These are phyloP conservation scores for Neckera pumila DNA, from an alignment of 225 moss, liverwort and hornwort species.

Conservation along the genomic window DNA sequence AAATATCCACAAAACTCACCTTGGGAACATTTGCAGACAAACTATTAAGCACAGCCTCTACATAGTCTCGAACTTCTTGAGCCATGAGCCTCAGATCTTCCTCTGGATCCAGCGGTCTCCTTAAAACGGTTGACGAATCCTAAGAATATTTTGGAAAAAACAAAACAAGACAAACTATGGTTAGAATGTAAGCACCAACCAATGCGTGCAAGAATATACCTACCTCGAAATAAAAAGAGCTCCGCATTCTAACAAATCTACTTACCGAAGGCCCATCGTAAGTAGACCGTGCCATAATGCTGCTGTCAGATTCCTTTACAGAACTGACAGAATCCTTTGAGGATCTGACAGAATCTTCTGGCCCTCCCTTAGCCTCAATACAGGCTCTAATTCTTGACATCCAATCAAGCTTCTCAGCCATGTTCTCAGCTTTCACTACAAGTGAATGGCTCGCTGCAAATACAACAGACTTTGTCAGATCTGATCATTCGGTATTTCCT, in stretches of 20 bases:
- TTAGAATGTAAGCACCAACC: neutral
- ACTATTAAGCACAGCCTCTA: conserved; percentile 62
- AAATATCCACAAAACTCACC: conserved; percentile 12
- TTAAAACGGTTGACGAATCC: conserved; percentile 31
- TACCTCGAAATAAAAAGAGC: neutral
- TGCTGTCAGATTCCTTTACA: conserved; percentile 50
- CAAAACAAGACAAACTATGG: neutral
- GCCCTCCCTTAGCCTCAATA: conserved; percentile 48
- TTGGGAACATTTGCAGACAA: conserved; percentile 62
- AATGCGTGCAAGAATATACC: neutral
- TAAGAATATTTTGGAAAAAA: neutral
- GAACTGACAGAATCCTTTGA: conserved; percentile 21
- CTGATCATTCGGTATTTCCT: neutral
- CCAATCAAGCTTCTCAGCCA: conserved; percentile 98
- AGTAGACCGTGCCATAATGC: conserved; percentile 17
- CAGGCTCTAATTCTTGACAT: conserved; percentile 79
- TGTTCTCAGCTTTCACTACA: conserved; percentile 83
- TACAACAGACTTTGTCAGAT: conserved; percentile 5
- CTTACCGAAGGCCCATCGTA: conserved; percentile 69
- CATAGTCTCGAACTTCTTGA: conserved; percentile 69
- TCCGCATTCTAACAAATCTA: neutral
- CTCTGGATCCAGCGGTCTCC: conserved; percentile 50
- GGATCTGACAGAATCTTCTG: conserved; percentile 23
- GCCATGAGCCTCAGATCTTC: conserved; percentile 63
- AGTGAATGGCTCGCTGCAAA: conserved; percentile 86